Percentiles rank a stretch among this genome's conserved stretches.
Evolutionary conservation across 2,329 filamentous ascomycete species (phyloP).

Genomic region (Plectosphaerella cucumerina): DNA sequence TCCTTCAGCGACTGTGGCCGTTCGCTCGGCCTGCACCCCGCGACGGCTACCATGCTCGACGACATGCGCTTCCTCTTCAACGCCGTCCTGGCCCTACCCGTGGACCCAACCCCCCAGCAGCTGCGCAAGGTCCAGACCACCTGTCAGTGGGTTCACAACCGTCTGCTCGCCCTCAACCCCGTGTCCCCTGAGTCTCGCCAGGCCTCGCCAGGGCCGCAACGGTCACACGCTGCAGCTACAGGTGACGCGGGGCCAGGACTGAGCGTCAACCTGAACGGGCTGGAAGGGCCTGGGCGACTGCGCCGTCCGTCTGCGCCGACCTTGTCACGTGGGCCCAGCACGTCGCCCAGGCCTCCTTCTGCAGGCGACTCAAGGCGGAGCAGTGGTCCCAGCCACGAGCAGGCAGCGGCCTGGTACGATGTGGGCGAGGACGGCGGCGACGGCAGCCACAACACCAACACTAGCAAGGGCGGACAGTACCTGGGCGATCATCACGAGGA

Average conservation of each 20-base stretch:
- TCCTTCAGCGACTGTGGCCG: constrained; percentile 37
- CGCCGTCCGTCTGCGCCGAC: too few relatives aligned
- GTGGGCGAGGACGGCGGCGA: too few relatives aligned
- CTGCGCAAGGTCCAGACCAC: constrained; percentile 32
- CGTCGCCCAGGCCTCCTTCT: too few relatives aligned
- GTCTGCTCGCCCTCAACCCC: constrained; percentile 26
- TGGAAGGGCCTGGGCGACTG: background rate
- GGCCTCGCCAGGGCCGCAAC: constrained; percentile 1
- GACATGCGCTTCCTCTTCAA: constrained; percentile 44
- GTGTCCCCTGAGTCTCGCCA: constrained; percentile 8
- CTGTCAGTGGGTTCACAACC: constrained; percentile 34
- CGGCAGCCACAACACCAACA: too few relatives aligned
- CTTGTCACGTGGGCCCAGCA: too few relatives aligned
- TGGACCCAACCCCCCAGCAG: constrained; percentile 26
- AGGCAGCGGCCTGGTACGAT: too few relatives aligned
- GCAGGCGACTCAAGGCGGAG: too few relatives aligned
- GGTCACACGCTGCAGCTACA: constrained; percentile 2
- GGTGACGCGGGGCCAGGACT: background rate
- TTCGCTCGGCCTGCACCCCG: constrained; percentile 37
- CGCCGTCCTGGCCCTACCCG: constrained; percentile 34
- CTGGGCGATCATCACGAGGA: too few relatives aligned
- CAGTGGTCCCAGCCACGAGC: too few relatives aligned
- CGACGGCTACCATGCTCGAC: constrained; percentile 46
- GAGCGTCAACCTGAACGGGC: background rate
- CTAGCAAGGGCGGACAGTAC: too few relatives aligned